phyloP scores from a whole-genome alignment of 202 grass and related monocot species.

The Alloteropsis angusta region DNA sequence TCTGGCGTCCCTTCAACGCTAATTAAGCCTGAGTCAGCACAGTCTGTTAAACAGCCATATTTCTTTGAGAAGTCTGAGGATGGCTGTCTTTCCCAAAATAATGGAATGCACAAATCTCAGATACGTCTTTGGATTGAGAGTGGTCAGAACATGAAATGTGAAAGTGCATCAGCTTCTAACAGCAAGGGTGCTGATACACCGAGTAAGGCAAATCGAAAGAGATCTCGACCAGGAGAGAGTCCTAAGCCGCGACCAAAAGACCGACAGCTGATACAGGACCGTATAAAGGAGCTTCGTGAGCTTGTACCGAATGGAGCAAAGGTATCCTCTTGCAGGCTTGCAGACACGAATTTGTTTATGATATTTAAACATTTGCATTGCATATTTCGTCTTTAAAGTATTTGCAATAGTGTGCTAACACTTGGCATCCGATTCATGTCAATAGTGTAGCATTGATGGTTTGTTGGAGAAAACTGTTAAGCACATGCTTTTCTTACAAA shows the following conservation, averaged over 20 bases:
- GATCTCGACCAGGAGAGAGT: slow-evolving; percentile 67
- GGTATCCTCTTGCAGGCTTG: slow-evolving; percentile 46
- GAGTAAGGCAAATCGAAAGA: slow-evolving; percentile 71
- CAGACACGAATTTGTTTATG: slow-evolving; percentile 19
- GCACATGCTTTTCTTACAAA: slow-evolving; percentile 99
- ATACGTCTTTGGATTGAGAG: slow-evolving; percentile 74
- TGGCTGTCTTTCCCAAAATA: slow-evolving; percentile 41
- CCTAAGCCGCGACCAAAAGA: slow-evolving; percentile 83
- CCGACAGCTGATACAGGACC: slow-evolving; percentile 86
- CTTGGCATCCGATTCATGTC: slow-evolving; percentile 29
- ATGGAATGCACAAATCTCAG: slow-evolving; percentile 68
- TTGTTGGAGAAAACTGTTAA: slow-evolving; percentile 96
- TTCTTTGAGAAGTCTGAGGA: slow-evolving; percentile 35
- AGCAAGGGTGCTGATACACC: slow-evolving; percentile 55
- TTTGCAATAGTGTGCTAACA: slow-evolving; percentile 1
- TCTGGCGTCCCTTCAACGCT: slow-evolving; percentile 17
- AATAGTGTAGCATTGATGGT: slow-evolving; percentile 97
- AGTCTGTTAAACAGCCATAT: slow-evolving; percentile 42
- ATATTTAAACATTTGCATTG: slow-evolving; percentile 16
- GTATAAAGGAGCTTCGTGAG: slow-evolving; percentile 87
- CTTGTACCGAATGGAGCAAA: slow-evolving; percentile 92
- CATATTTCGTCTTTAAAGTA: slow-evolving; percentile 3
- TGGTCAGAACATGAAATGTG: slow-evolving; percentile 47
- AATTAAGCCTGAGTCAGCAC: slow-evolving; percentile 40
- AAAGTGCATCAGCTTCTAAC: slow-evolving; percentile 64